Evolutionary conservation across 768 basidiomycete species (phyloP), one percentile per base, ranked within the genome.

Genomic region (Trametes maxima): DNA sequence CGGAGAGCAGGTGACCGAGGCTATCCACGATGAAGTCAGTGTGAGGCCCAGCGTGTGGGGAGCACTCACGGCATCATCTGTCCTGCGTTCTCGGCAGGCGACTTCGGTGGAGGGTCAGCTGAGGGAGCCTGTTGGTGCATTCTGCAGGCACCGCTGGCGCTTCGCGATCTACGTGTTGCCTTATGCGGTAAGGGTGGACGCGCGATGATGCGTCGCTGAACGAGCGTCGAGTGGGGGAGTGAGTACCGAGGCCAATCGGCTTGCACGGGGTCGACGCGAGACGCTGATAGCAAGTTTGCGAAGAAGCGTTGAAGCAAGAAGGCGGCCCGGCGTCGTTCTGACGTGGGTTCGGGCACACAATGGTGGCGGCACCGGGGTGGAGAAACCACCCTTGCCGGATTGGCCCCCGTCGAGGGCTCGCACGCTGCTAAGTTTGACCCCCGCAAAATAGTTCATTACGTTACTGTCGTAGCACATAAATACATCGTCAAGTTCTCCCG

Each of bases 11-110:
- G 57, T 58, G 57, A 58, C 57, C 57, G 48, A 37, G 37, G 6
- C 57, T 50, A 58, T 58, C 57, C 47, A 50, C 48, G 47, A 50
- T 57, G 47, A 40, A 57, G 49, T 39, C 49, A 51, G 36, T 51
- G n/a, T 4, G 19, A 35, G 35, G 17, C 49, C 49, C 49, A 37
- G 35, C 35, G 35, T 37, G 51, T 52, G 51, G 51, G 51, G 51
- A 52, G 51, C 17, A 39, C 36, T 42, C 37, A 52, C 51, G 51
- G 51, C 51, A 52, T 52, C 51, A 52, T 52, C 51, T 52, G 51
- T 52, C 36, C 37, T 5, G 5, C 12, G 19, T 5, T 21, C 8
- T 35, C 47, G 28, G 33, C 33, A 33, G 19, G 28, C 13, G 28
- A 40, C n/a, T 37, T 52, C 51, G 17, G 37, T 36, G 1, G n/a